phyloP scores from a whole-genome alignment of 2,329 filamentous ascomycete species.

The Leptodontidium sp. region DNA sequence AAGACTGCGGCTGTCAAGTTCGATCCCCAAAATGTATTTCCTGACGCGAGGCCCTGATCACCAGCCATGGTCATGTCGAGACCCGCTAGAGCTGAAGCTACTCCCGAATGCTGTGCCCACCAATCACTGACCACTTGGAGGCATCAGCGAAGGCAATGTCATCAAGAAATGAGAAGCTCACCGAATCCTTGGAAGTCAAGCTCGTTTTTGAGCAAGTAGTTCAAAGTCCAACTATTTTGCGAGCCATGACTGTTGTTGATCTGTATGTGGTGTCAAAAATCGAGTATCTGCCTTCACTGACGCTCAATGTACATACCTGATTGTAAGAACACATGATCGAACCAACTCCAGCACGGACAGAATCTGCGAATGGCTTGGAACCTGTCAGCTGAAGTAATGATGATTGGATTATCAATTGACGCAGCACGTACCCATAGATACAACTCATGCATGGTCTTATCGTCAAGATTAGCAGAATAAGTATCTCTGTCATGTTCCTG shows the following conservation, averaged over 20 bases:
- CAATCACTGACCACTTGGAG: conserved; percentile 75
- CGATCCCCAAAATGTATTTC: conserved; percentile 71
- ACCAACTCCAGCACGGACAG: conserved; percentile 76
- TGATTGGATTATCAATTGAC: background rate
- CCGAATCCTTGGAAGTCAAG: conserved; percentile 80
- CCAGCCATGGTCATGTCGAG: conserved; percentile 89
- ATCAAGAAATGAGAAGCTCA: conserved; percentile 18
- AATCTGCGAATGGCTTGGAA: conserved; percentile 57
- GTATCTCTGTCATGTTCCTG: conserved; percentile 66
- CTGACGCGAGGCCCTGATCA: conserved; percentile 78
- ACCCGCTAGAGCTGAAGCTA: conserved; percentile 73
- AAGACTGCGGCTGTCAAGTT: conserved; percentile 88
- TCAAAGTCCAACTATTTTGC: conserved; percentile 79
- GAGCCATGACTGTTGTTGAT: conserved; percentile 83
- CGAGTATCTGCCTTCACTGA: background rate
- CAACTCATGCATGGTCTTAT: conserved; percentile 67
- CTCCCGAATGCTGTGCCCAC: conserved; percentile 76
- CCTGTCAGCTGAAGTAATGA: conserved; percentile 24
- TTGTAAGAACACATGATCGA: conserved; percentile 77
- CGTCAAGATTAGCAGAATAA: conserved; percentile 71
- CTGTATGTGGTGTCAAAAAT: conserved; percentile 44
- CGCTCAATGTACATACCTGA: conserved; percentile 28
- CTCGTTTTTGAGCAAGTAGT: conserved; percentile 80
- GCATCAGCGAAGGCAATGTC: conserved; percentile 24
- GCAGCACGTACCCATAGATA: conserved; percentile 57